phyloP scores from a whole-genome alignment of 2,329 filamentous ascomycete genomes.

The Alternaria solani region DNA sequence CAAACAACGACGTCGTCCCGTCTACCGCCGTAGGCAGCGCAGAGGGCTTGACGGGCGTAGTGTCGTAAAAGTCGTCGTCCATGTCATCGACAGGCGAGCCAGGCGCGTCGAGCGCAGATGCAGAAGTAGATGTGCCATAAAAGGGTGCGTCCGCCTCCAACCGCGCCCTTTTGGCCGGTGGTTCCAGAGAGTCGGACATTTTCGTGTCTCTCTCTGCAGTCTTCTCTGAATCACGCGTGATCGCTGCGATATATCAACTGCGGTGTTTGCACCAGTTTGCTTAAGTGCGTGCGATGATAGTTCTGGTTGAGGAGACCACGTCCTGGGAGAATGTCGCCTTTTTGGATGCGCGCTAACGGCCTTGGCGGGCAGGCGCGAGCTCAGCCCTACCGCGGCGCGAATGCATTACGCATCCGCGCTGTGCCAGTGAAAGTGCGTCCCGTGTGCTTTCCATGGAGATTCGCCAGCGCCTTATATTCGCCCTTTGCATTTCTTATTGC shows the following conservation, averaged over 20 bases:
- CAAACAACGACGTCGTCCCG: constrained; percentile 25
- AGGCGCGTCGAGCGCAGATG: constrained; percentile 47
- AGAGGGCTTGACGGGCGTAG: constrained; percentile 40
- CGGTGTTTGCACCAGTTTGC: constrained; percentile 38
- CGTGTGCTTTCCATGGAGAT: neutral
- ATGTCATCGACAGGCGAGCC: constrained; percentile 51
- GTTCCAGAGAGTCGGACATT: constrained; percentile 49
- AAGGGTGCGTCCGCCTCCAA: constrained; percentile 49
- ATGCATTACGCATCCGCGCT: constrained; percentile 11
- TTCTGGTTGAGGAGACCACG: constrained; percentile 23
- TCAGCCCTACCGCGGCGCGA: constrained; percentile 31
- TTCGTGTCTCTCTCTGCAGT: constrained; percentile 34
- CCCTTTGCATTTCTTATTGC: neutral
- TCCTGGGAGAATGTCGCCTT: constrained; percentile 34
- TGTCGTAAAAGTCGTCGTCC: constrained; percentile 52
- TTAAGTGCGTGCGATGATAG: constrained; percentile 37
- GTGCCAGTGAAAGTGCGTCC: neutral
- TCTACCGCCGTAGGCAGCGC: constrained; percentile 28
- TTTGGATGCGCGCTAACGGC: constrained; percentile 35
- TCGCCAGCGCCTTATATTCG: neutral
- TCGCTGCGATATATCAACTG: constrained; percentile 38
- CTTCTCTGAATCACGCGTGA: constrained; percentile 35
- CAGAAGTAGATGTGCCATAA: constrained; percentile 40
- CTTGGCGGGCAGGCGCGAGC: constrained; percentile 30
- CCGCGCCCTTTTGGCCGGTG: constrained; percentile 54